Evolutionary conservation across 352 stramenopile species (phyloP).

Genomic region (Phytophthora vignae): DNA sequence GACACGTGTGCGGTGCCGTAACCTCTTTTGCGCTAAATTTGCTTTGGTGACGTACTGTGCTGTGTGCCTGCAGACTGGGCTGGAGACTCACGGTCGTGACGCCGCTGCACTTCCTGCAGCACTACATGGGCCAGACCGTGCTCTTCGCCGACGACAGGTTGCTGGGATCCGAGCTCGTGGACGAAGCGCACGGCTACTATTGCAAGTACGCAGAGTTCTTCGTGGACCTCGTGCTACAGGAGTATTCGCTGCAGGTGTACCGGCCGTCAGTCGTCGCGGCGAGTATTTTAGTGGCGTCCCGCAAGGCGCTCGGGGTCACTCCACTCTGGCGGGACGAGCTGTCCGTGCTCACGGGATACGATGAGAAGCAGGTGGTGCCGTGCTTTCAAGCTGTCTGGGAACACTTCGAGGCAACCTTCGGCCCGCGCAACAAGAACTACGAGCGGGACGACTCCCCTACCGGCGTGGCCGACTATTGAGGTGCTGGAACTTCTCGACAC

Average conservation of each 20-base stretch:
- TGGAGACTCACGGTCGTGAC: conserved; percentile 78
- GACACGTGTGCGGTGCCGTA: not conserved
- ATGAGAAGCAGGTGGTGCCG: conserved; percentile 76
- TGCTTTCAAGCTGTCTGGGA: conserved; percentile 88
- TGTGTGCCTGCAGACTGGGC: conserved; percentile 56
- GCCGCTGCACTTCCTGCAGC: conserved; percentile 84
- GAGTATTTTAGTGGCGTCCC: conserved; percentile 75
- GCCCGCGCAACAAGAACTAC: conserved; percentile 71
- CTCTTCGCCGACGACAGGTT: conserved; percentile 85
- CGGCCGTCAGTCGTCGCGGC: conserved; percentile 83
- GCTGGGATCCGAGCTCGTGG: conserved; percentile 72
- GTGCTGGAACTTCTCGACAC: conserved; percentile 16
- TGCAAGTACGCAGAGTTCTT: conserved; percentile 90
- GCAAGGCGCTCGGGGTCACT: conserved; percentile 81
- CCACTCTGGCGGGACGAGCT: conserved; percentile 88
- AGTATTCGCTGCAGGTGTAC: conserved; percentile 87
- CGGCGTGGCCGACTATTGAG: conserved; percentile 65
- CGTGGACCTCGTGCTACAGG: conserved; percentile 84
- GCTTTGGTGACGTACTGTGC: conserved; percentile 15
- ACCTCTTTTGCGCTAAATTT: conserved; percentile 30
- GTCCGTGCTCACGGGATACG: conserved; percentile 82
- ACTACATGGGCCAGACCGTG: conserved; percentile 81
- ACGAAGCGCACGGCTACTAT: conserved; percentile 83
- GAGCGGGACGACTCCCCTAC: conserved; percentile 77
- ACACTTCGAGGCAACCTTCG: conserved; percentile 82